Evolutionary conservation across 305 asterid species (phyloP).

Genomic region (Rubia balearica): DNA sequence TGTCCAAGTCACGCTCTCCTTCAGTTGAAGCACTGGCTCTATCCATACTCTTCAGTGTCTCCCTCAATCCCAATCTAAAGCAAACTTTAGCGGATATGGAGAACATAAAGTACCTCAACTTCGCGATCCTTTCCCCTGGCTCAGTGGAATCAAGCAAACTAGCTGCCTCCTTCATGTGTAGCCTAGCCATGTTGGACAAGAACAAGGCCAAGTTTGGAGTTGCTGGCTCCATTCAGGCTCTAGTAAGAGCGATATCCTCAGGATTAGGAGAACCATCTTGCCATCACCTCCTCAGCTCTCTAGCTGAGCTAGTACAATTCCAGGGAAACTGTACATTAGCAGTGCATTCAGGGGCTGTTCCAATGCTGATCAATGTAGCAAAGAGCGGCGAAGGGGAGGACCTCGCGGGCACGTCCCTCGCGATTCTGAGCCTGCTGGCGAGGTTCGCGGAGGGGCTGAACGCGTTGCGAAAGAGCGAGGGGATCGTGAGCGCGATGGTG

Average conservation of each 20-base stretch:
- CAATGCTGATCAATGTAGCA: constrained; percentile 36
- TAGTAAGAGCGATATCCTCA: constrained; percentile 40
- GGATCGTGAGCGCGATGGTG: constrained; percentile 38
- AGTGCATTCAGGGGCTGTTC: constrained; percentile 53
- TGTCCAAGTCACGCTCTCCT: constrained; percentile 29
- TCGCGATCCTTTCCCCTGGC: constrained; percentile 26
- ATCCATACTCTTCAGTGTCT: constrained; percentile 64
- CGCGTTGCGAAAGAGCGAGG: constrained; percentile 36
- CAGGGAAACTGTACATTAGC: constrained; percentile 82
- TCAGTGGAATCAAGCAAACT: constrained; percentile 38
- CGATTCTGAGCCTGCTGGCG: constrained; percentile 46
- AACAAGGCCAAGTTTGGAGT: constrained; percentile 82
- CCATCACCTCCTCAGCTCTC: constrained; percentile 63
- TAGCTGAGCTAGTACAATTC: constrained; percentile 71
- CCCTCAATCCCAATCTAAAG: constrained; percentile 64
- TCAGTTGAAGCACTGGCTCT: constrained; percentile 40
- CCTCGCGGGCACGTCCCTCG: constrained; percentile 53
- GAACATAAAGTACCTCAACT: constrained; percentile 39
- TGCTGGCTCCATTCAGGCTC: constrained; percentile 50
- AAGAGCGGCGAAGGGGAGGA: constrained; percentile 44
- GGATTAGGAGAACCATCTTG: constrained; percentile 36
- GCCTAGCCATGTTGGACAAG: constrained; percentile 75
- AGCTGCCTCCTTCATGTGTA: constrained; percentile 68
- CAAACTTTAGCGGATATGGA: constrained; percentile 44
- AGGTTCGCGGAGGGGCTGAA: constrained; percentile 67